phyloP scores from a whole-genome alignment of 441 rosid species.

The Syzygium malaccense region DNA sequence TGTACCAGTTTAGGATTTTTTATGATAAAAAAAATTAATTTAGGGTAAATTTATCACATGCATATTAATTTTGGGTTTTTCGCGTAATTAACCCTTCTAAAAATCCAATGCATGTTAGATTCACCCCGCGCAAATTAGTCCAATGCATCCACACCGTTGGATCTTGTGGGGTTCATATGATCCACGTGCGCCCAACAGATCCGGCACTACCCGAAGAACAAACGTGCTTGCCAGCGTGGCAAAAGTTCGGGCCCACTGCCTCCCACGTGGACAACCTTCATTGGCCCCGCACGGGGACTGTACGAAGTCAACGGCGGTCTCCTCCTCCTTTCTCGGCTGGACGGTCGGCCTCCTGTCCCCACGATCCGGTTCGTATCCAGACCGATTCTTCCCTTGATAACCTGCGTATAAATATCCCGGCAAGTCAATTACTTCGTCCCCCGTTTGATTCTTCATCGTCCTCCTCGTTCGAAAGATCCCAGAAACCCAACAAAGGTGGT shows the following conservation, averaged over 20 bases:
- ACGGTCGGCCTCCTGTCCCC: neutral
- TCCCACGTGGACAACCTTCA: neutral
- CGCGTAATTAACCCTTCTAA: neutral
- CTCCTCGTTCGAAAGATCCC: neutral
- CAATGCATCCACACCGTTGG: neutral
- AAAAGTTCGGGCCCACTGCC: neutral
- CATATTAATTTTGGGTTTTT: rapidly evolving
- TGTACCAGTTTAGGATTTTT: no score
- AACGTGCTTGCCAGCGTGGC: neutral
- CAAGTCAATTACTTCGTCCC: neutral
- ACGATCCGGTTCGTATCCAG: neutral
- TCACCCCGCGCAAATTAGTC: neutral
- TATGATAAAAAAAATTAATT: no score
- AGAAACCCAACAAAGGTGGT: neutral
- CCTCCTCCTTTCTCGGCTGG: neutral
- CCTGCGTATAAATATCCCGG: neutral
- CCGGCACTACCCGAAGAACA: neutral
- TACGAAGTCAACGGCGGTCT: neutral
- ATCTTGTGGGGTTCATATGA: no score
- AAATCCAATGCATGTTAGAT: neutral
- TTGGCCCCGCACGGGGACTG: neutral
- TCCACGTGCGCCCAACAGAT: neutral
- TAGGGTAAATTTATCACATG: no score
- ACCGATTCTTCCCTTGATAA: neutral
- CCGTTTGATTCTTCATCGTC: neutral